Evolutionary conservation across 768 basidiomycete species (phyloP).

Genomic region (Tricholoma furcatifolium): DNA sequence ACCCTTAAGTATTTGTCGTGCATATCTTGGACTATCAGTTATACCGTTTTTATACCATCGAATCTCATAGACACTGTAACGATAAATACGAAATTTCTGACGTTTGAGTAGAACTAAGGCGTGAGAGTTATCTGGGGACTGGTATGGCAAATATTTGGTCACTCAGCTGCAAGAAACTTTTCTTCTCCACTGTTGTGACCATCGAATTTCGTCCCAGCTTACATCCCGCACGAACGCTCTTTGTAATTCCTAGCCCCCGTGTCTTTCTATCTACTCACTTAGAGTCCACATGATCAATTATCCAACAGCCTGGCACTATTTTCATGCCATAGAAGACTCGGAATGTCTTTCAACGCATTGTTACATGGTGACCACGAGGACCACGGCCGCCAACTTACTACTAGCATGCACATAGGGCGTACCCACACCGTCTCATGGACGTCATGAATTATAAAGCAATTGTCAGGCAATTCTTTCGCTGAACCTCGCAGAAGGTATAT

Average conservation of each 20-base stretch:
- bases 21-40: not conserved
- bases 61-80: not conserved
- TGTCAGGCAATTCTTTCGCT: not conserved
- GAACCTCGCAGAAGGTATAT: slow-evolving; percentile 3
- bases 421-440: slow-evolving; percentile 7
- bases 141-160: not conserved
- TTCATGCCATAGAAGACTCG: slow-evolving; percentile 3
- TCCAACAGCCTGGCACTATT: not conserved
- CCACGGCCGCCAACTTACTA: not conserved
- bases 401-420: not conserved
- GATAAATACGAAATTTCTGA: not conserved
- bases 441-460: not conserved
- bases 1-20: not conserved
- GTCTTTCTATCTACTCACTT: not conserved
- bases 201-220: not conserved
- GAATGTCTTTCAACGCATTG: not conserved
- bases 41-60: not conserved
- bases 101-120: not conserved
- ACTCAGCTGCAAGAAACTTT: too few species aligned
- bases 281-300: slow-evolving; percentile 8
- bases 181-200: too few species aligned
- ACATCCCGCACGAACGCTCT: not conserved
- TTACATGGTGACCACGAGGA: slow-evolving; percentile 4
- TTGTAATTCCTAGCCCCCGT: not conserved
- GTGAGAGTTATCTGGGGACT: not conserved